A percentile compares a stretch with the other conserved stretches of the same genome.
These are phyloP conservation scores for Pulveroboletus ravenelii DNA, from an alignment of 768 basidiomycete species.

Conservation along the genomic window DNA sequence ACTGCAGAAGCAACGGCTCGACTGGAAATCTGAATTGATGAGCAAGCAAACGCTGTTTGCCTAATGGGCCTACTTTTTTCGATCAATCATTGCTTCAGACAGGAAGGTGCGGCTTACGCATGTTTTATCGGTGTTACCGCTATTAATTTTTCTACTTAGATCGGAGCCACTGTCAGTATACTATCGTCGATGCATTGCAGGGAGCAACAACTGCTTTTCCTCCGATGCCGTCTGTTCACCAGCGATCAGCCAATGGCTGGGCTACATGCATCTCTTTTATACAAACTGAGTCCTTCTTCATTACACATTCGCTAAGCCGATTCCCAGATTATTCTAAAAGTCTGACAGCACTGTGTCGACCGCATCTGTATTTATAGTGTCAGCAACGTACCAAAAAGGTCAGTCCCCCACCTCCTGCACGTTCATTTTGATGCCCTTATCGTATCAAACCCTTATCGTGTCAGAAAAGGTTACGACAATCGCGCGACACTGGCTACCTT, in stretches of 20 bases:
- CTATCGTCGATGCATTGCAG: slow-evolving; percentile 38
- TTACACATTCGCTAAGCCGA: background rate
- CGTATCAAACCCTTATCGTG: background rate
- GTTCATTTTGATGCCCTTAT: background rate
- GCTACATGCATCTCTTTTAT: slow-evolving; percentile 29
- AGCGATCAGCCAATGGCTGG: slow-evolving; percentile 47
- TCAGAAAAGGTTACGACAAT: slow-evolving; percentile 48
- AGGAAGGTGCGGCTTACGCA: slow-evolving; percentile 39
- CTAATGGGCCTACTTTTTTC: slow-evolving; percentile 38
- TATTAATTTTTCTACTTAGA: no score
- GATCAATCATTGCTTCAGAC: slow-evolving; percentile 44
- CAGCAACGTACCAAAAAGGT: slow-evolving; percentile 65
- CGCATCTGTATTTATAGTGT: slow-evolving; percentile 59
- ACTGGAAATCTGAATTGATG: background rate
- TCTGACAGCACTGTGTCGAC: slow-evolving; percentile 57
- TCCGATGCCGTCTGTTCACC: background rate
- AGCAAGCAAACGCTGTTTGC: slow-evolving; percentile 35
- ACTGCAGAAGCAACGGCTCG: background rate
- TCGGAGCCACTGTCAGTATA: no score
- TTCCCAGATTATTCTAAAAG: slow-evolving; percentile 47
- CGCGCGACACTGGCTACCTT: slow-evolving; percentile 54
- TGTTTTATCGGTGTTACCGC: background rate
- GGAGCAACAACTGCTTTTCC: slow-evolving; percentile 14
- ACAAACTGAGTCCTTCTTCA: background rate
- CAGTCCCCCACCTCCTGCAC: background rate